Evolutionary conservation across 805 yeast genomes (phyloP), one percentile per base, ranked within the genome.

Genomic region (Metschnikowia orientalis): DNA sequence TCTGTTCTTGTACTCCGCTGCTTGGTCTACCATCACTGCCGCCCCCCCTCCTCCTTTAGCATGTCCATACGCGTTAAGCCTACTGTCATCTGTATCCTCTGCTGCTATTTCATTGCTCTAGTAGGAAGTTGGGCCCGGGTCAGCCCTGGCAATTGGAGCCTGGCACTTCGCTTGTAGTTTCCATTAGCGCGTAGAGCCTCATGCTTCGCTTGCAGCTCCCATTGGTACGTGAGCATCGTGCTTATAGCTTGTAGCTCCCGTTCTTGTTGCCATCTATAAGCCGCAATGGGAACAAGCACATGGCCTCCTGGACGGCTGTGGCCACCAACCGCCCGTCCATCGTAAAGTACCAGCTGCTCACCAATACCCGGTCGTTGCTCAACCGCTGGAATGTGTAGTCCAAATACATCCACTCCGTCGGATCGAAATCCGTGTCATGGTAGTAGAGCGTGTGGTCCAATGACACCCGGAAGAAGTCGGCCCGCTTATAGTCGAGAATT

Each of bases 391-490:
- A 63, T 27, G 45, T 44, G 42, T 50, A 61, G 39, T 60, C 67
- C 38, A 61, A 30, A 34, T 53, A 63, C 44, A 63, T 30, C 62
- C 62, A 63, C 21, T 53, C 43, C 21, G 61, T 56, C 1, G 66
- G 57, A 36, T 61, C 63, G 26, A 55, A 63, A 27, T 63, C 53
- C 3, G 30, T 45, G 35, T 63, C 68, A 40, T 63, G 68, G 45
- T 54, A 54, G 37, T 42, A 57, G 6, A 63, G 47, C 4, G 59
- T 30, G 38, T 63, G 69, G 40, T 63, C 69, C 31, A 63, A 50
- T 23, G 63, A 55, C 2, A 60, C 67, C 23, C 69, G 47, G 47
- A 63, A 63, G 36, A 56, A 61, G 13, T 48, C 33, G 7, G 32
- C 10, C 17, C 36, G 34, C 18, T 42, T 35, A 9, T 37, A 38